Evolutionary conservation across 164 flowering plant species (phyloP), one percentile per base, ranked within the genome.

Genomic region (Vitis riparia): DNA sequence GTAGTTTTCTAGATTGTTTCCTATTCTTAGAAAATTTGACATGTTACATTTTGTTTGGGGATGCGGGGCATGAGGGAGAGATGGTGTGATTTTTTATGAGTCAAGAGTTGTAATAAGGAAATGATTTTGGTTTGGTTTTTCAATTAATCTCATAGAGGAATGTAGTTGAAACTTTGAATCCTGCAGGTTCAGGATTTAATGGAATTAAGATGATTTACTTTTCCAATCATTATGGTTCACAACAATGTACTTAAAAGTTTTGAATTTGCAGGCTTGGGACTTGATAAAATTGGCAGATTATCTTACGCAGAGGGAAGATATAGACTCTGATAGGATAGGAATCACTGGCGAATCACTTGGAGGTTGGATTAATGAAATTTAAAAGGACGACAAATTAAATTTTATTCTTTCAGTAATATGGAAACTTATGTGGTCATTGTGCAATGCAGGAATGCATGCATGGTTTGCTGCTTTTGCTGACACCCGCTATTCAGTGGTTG

Each of bases 271-370:
- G 94, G 87, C 79, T 3, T 93, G 99, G 97, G 97, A 96, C 81
- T 77, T 93, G 79, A 81, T 92, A 70, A 96, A 96, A 76, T 77
- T 96, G 78, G 97, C 98, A 61, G 98, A 96, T 68, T 87, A 91
- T 84, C 94, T 96, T 17, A 75, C 86, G 44, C 71, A 79, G 71
- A 89, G 98, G 75, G 86, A 90, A 27, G 99, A 96, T 77, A 79
- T 96, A 64, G 93, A 96, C 75, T 83, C 88, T 65, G 68, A 78
- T 29, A 88, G 80, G 78, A 91, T 96, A 59, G 99, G 98, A 71
- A 91, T 96, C 66, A 91, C 97, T 52, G 99, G 99, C 14, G 97
- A 87, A 89, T 96, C 98, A 59, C 92, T 96, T 47, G 99, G 99
- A 93, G 98, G 98, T 91, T 62, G n/a, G 81, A 65, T 49, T 19